Evolutionary conservation across 257 asterid genomes (phyloP).

Genomic region (Ilex aquifolium): DNA sequence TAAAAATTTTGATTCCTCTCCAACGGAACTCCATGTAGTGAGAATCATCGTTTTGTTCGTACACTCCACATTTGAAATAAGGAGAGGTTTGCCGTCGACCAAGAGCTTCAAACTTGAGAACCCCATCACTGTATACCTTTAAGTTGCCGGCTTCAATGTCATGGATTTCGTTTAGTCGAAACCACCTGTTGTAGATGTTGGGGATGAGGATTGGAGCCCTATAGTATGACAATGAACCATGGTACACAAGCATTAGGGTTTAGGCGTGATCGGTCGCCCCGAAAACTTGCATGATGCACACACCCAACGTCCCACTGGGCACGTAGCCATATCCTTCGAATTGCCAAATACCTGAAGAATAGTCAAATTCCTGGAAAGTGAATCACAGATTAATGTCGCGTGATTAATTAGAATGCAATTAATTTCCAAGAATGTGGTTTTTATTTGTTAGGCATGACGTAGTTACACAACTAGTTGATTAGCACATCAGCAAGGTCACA

Average conservation of each 20-base stretch:
- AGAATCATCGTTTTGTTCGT: conserved; percentile 27
- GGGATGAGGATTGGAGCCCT: conserved; percentile 5
- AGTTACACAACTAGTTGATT: no score
- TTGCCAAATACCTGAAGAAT: conserved; percentile 32
- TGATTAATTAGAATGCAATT: neutral
- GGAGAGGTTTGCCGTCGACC: conserved; percentile 26
- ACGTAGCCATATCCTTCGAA: conserved; percentile 28
- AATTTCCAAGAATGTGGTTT: no score
- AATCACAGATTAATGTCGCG: neutral
- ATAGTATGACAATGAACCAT: conserved; percentile 25
- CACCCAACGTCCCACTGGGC: conserved; percentile 29
- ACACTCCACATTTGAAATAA: conserved; percentile 34
- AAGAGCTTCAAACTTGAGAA: conserved; percentile 5
- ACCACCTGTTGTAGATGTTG: conserved; percentile 24
- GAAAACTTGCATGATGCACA: conserved; percentile 34
- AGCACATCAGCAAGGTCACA: no score
- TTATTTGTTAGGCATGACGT: no score
- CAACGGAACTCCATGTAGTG: conserved; percentile 33
- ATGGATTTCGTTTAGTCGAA: conserved; percentile 30
- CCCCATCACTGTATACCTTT: conserved; percentile 20
- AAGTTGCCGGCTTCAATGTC: conserved; percentile 17
- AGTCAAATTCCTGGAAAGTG: conserved; percentile 23
- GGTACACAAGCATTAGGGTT: conserved; percentile 27
- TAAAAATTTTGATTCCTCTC: conserved; percentile 24
- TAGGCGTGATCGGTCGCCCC: conserved; percentile 25